Base-by-base conservation (phyloP, 805 yeast genomes). In the Kazachstania africana region DNA sequence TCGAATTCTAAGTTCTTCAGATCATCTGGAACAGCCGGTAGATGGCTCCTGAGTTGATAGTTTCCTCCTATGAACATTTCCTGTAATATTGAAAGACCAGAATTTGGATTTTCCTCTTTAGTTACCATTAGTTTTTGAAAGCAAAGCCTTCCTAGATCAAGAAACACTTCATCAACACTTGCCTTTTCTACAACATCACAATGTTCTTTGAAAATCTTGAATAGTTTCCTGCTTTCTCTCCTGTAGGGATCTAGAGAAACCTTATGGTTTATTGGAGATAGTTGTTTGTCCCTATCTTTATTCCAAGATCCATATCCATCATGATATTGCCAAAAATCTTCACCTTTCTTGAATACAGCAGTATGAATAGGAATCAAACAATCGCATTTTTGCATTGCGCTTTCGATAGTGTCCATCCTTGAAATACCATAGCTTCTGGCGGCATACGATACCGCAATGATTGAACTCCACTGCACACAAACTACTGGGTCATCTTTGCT, bases 231-330 rank as follows among this genome's bases (percentile, higher is more conserved):
- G 36, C 91, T 77, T 47, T 84, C 95, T 36, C 94, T 58, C 37
- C 98, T 64, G 48, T 88, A 91, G 0, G 95, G 94, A 48, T 91
- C 97, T 33, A 91, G 59, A 2, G 87, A 75, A 3, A 91, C 95
- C 55, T 91, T 91, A 49, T 83, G 81, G 22, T 65, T 55, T 2
- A 62, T 68, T 3, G 79, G 75, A 0, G 91, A 85, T 12, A 70
- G 42, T 4, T 63, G 65, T 12, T 72, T 68, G 10, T 71, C 66
- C 16, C 54, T 54, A 16, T 62, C 68, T 12, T 39, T 34, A 16
- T 35, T 38, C 59, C 59, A 53, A 3, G 50, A 42, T 5, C 59
- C 59, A 31, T 47, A 53, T 3, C 55, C 59, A 15, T 62, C 64
- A 22, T 63, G 68, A 45, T 87, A 83, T 31, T 74, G 68, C 96